Evolutionary conservation across 1,139 yeast genomes (phyloP), one percentile per base, ranked within the genome.

Genomic region (Kodamaea fungicola): DNA sequence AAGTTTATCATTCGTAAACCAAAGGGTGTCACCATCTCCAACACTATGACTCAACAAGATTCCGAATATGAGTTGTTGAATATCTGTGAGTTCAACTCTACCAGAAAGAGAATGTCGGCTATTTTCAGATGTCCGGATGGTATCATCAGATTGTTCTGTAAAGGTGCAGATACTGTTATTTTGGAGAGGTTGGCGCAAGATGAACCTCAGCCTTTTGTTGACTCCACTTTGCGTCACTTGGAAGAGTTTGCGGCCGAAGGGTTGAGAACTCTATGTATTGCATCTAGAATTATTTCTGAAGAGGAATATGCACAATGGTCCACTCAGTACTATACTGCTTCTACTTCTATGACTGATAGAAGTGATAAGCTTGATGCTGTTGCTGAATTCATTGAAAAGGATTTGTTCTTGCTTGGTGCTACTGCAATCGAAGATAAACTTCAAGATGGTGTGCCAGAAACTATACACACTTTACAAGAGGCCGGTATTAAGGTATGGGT

Each of bases 401-500:
- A 84, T 43, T 65, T 94, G 52, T 82, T 82, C 45, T 67, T 94
- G 37, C 67, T 92, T 16, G 99, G 99, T 24, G 98, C 97, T 2
- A 94, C 98, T 31, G 99, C 98, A 2, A 92, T 94, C 57, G 99
- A 94, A 59, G 99, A 94, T 59, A 90, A 92, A 55, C 71, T 94
- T 38, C 99, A 94, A 64, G 98, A 92, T 42, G 98, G 97, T 28
- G 99, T 94, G 9, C 97, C 98, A 2, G 98, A 94, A 49, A 89
- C 98, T 1, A 94, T 94, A 42, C 92, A 87, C 46, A 86, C 95
- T 3, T 71, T 94, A 41, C 98, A 92, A 59, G 87, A 85, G 41
- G 99, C 99, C 0, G 97, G 97, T 10, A 89, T 94, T 49, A 92
- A 89, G 57, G 77, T 94, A 16, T 94, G 98, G 99, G 97, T 94